Evolutionary conservation across 2,329 filamentous ascomycete species (phyloP).

Genomic region (Botrytis byssoidea): DNA sequence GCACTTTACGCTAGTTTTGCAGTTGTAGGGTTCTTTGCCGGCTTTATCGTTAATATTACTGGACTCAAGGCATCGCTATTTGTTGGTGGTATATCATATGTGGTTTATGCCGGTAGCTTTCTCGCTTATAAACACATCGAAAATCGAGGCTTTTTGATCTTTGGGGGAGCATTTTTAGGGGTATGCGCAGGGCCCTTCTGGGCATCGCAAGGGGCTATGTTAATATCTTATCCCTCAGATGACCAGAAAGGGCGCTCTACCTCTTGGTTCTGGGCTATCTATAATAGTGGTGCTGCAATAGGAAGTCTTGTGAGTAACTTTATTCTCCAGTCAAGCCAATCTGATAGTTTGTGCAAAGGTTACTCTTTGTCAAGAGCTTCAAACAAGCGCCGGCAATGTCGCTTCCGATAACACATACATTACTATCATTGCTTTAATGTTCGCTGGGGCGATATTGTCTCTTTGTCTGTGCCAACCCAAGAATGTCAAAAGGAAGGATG

Average conservation of each 20-base stretch:
- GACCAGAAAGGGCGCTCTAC: slow-evolving; percentile 80
- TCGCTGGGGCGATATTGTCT: slow-evolving; percentile 58
- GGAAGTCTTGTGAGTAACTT: slow-evolving; percentile 21
- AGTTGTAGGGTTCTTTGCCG: slow-evolving; percentile 64
- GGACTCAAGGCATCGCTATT: slow-evolving; percentile 65
- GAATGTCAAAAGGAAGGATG: slow-evolving; percentile 70
- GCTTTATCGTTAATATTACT: slow-evolving; percentile 71
- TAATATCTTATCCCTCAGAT: slow-evolving; percentile 84
- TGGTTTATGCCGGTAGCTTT: slow-evolving; percentile 67
- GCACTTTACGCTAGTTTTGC: slow-evolving; percentile 50
- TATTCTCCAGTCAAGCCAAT: not conserved
- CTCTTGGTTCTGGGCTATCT: slow-evolving; percentile 28
- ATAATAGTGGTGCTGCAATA: slow-evolving; percentile 23
- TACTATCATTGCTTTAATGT: slow-evolving; percentile 23
- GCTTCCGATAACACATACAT: slow-evolving; percentile 23
- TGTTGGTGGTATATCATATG: slow-evolving; percentile 72
- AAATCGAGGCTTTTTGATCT: slow-evolving; percentile 62
- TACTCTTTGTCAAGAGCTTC: slow-evolving; percentile 69
- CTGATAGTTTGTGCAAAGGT: slow-evolving; percentile 41
- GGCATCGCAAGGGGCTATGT: slow-evolving; percentile 78
- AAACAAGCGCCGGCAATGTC: slow-evolving; percentile 46
- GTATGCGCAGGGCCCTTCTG: slow-evolving; percentile 74
- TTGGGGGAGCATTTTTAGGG: slow-evolving; percentile 71
- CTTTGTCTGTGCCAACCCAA: slow-evolving; percentile 67
- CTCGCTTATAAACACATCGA: slow-evolving; percentile 64